Percentiles rank a stretch among this genome's conserved stretches.
Evolutionary conservation across 192 early-diverging fungal species (phyloP).

Genomic region (Paraglomus brasilianum): DNA sequence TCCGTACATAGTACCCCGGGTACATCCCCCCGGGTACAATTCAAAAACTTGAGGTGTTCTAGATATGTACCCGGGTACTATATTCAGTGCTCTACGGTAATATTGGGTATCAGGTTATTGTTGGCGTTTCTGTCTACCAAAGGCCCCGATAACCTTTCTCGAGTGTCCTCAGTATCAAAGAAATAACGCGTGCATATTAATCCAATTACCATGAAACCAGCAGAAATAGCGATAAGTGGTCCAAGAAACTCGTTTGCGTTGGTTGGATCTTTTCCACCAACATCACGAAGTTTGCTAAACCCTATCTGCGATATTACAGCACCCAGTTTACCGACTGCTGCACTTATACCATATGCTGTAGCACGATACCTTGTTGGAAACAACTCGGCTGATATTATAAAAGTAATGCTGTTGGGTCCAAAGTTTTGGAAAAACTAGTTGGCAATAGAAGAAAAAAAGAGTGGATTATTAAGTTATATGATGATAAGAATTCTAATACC

Average conservation of each 20-base stretch:
- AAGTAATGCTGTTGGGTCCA: slow-evolving; percentile 92
- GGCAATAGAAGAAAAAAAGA: slow-evolving; percentile 62
- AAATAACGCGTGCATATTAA: slow-evolving; percentile 56
- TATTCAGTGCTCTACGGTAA: too few species aligned
- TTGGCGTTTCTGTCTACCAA: too few species aligned
- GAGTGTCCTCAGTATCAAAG: slow-evolving; percentile 70
- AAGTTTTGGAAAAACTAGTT: slow-evolving; percentile 88
- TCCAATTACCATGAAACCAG: slow-evolving; percentile 73
- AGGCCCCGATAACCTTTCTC: too few species aligned
- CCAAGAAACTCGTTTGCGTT: slow-evolving; percentile 52
- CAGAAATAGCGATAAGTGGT: slow-evolving; percentile 67
- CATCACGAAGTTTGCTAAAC: slow-evolving; percentile 69
- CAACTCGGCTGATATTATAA: slow-evolving; percentile 77
- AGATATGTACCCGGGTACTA: too few species aligned
- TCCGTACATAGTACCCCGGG: too few species aligned
- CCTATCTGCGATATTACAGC: slow-evolving; percentile 71
- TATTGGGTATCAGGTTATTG: too few species aligned
- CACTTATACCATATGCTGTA: slow-evolving; percentile 74
- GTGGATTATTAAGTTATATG: slow-evolving; percentile 47
- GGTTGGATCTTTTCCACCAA: slow-evolving; percentile 43
- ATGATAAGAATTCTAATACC: background rate
- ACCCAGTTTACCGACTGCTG: slow-evolving; percentile 74
- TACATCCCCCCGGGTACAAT: too few species aligned
- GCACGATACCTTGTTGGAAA: slow-evolving; percentile 79
- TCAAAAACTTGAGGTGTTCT: too few species aligned